phyloP scores from a whole-genome alignment of 1,139 yeast species.

The Yamadazyma triangularis region DNA sequence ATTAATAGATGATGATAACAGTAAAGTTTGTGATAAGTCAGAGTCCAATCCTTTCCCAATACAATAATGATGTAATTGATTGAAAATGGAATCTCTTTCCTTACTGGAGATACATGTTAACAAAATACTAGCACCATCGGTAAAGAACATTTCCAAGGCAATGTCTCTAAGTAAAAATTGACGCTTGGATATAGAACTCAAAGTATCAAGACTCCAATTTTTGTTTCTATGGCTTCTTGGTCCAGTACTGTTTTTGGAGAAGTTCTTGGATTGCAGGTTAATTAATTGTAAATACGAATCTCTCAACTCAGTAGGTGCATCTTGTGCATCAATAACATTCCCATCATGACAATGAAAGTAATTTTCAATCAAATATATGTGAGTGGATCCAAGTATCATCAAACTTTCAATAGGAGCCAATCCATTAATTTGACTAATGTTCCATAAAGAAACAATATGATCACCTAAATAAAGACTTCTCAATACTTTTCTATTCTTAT shows the following conservation, averaged over 20 bases:
- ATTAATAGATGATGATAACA: conserved; percentile 31
- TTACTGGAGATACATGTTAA: conserved; percentile 50
- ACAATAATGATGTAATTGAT: conserved; percentile 42
- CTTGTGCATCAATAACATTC: conserved; percentile 64
- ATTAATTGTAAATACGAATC: conserved; percentile 67
- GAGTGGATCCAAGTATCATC: conserved; percentile 59
- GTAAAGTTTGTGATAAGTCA: conserved; percentile 50
- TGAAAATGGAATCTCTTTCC: conserved; percentile 54
- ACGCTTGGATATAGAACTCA: conserved; percentile 64
- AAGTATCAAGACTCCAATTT: conserved; percentile 52
- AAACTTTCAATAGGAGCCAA: conserved; percentile 70
- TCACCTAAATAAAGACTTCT: conserved; percentile 70
- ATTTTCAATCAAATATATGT: conserved; percentile 64
- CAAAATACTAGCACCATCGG: conserved; percentile 64
- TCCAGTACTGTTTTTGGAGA: conserved; percentile 13
- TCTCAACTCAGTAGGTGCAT: conserved; percentile 55
- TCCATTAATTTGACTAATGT: conserved; percentile 69
- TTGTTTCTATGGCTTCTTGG: conserved; percentile 40
- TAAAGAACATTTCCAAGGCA: conserved; percentile 72
- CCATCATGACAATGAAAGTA: conserved; percentile 57
- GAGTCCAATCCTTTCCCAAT: conserved; percentile 45
- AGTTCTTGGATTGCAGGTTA: conserved; percentile 27
- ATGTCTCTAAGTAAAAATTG: conserved; percentile 74
- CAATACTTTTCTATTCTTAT: conserved; percentile 68
- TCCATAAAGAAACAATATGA: conserved; percentile 64